Evolutionary conservation across 345 rosid species (phyloP), one percentile per base, ranked within the genome.

Genomic region (Gossypium mustelinum): DNA sequence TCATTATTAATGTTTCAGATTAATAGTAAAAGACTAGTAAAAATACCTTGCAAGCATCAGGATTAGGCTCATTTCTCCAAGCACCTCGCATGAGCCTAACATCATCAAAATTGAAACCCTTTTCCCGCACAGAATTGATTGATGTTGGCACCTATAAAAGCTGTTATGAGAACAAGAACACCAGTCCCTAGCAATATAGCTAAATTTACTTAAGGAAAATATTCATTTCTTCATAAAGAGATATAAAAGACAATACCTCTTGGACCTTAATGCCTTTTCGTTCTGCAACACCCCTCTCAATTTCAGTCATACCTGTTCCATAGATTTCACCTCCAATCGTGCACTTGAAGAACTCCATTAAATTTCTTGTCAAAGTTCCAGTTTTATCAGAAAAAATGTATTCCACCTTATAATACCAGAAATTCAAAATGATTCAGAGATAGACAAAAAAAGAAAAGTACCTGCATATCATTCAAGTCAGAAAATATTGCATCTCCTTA

Each of bases 311-410:
- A 74, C 99, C 99, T 77, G 89, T 81, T 75, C 99, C 99, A 84
- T 96, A 96, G 60, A 84, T 82, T 86, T 87, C 94, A 74, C 97
- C 99, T 80, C 95, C 99, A 87, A 96, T 93, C 34, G 99, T 92
- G 81, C 99, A 93, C 87, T 96, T 96, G 78, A 96, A 96, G 81
- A 96, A 96, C 87, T 96, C 99, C 99, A 96, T 96, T 81, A 93
- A 81, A 80, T 96, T 96, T 82, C 99, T 87, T 17, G 99, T 96
- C 80, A 96, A 88, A 68, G 99, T 96, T 82, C 98, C 99, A 66
- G 99, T 96, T 89, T 93, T 96, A 83, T 96, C 98, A 56, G 99
- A 93, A 83, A 96, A 96, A 65, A 96, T 92, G 81, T 90, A 96
- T 77, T 96, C 98, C 81, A 96, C 98, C 99, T 96, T 88, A 73